Base-by-base conservation (phyloP, 257 asterid species). In the Catharanthus roseus region DNA sequence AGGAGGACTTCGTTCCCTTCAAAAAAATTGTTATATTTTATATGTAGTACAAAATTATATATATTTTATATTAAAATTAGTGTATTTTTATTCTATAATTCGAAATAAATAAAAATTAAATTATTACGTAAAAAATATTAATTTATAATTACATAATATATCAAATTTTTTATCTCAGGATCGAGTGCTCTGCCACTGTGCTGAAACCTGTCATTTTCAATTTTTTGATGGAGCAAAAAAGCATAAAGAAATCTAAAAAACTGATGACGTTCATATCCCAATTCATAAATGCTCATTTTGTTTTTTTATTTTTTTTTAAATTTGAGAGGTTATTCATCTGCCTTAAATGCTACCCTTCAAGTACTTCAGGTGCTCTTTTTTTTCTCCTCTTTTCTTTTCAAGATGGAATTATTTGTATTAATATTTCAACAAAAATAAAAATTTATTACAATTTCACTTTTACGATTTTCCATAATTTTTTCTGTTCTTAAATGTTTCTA, bases 191-290 rank as follows among this genome's bases (percentile, higher is more conserved):
- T n/a, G n/a, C n/a, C n/a, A n/a, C n/a, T n/a, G n/a, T n/a, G n/a
- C n/a, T n/a, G 72, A 65, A 73, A 65, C 77, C 24, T 29, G 72
- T 73, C 72, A 54, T 42, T 34, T 73, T 73, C 77, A 73, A 41
- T 38, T 19, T 29, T 54, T 67, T 10, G 38, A 56, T 42, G 63
- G 51, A 16, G 29, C 55, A 0, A 28, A 58, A 58, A 58, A 21
- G 5, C 42, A 38, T 39, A n/a, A n/a, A 55, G 24, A 64, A 63
- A 50, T 63, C 29, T 36, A 55, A 15, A 64, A 63, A 50, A 50
- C 29, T 36, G 36, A 31, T 72, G 71, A 50, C 54, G 18, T 65
- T 50, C n/a, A n/a, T 73, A 4, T 11, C 56, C 8, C 23, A 72
- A 53, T 34, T 54, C 49, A 13, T 28, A 24, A 31, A 34, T 28